Base-by-base conservation (phyloP, 164 flowering plant genomes). In the Umbilicus rupestris region DNA sequence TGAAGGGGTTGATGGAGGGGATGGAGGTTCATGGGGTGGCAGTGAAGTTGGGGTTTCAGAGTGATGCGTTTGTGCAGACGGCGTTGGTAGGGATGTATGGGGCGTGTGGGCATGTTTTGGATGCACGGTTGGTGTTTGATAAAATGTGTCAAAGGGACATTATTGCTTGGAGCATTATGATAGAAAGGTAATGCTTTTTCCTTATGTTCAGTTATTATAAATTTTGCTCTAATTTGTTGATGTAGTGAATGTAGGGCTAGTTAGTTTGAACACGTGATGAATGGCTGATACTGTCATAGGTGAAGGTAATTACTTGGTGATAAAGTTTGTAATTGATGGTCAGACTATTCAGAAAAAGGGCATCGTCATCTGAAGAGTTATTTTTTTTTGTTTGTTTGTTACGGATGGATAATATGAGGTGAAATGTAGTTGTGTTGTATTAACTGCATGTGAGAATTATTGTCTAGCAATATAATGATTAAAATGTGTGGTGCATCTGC, bases 1-100 rank as follows among this genome's bases (percentile, higher is more conserved):
- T 70, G 70, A 33, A 29, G 31, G 83, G 72, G 3, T 49, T 81
- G 68, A 37, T 1, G 30, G 84, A 82, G 70, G 94, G 89, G 42
- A 75, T 59, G 78, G 87, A 82, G 87, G 64, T 87, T 72, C 94
- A 90, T 69, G 96, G 88, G 71, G 55, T 85, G 24, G 82, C 75
- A 5, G 33, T 66, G 46, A 87, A 85, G 73, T 62, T 82, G 76
- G 87, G 90, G 11, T 76, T 82, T n/a, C 83, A 64, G 11, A 70
- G 66, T 20, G 92, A 87, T 72, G 84, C 84, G 2, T 87, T 81
- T 73, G 77, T 90, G 39, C 78, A 85, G 74, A 87, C 91, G 22
- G 92, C 82, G 22, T 65, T 90, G 77, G 70, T 86, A 2, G 57
- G 83, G 1, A 72, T 84, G 76, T 87, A 87, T 65, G 74, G 78